Percentiles rank a stretch among this genome's conserved stretches.
These are phyloP conservation scores for Mortierella sp. DNA, from an alignment of 371 early-diverging fungal species.

Conservation along the genomic window DNA sequence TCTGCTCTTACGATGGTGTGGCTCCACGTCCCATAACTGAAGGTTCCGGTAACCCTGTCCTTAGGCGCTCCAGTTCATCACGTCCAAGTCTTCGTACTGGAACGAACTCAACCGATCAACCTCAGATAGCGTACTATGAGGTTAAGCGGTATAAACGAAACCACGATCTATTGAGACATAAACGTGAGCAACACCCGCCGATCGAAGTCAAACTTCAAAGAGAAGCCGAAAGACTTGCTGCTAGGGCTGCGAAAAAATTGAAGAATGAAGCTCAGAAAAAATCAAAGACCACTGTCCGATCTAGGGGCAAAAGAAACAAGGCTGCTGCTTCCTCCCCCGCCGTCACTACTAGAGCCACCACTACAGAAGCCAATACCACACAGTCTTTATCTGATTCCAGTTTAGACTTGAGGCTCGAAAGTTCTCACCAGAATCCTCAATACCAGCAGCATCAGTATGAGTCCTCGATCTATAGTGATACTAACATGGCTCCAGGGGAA, in stretches of 20 bases:
- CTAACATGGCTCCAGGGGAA: neutral
- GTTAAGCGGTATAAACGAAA: slow-evolving; percentile 51
- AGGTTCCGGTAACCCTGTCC: neutral
- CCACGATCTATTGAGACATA: slow-evolving; percentile 47
- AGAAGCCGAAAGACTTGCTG: slow-evolving; percentile 6
- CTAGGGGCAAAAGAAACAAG: neutral
- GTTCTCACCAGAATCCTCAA: neutral
- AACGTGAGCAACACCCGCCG: slow-evolving; percentile 50
- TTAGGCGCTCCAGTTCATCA: neutral
- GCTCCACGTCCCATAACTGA: slow-evolving; percentile 3
- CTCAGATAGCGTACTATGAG: neutral
- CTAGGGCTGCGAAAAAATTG: slow-evolving; percentile 1
- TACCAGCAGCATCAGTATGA: neutral
- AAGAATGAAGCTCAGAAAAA: neutral
- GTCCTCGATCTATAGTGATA: neutral
- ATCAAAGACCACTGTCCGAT: neutral
- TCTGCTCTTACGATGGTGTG: slow-evolving; percentile 32
- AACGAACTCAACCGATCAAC: neutral
- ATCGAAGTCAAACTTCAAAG: slow-evolving; percentile 23
- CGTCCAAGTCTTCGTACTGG: neutral
- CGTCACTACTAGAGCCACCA: neutral
- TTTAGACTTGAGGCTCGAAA: no score
- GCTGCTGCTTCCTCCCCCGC: neutral
- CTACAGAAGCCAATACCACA: neutral
- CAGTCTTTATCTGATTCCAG: no score